Evolutionary conservation across 176 grass and related monocot species (phyloP).

Genomic region (Oryza coarctata): DNA sequence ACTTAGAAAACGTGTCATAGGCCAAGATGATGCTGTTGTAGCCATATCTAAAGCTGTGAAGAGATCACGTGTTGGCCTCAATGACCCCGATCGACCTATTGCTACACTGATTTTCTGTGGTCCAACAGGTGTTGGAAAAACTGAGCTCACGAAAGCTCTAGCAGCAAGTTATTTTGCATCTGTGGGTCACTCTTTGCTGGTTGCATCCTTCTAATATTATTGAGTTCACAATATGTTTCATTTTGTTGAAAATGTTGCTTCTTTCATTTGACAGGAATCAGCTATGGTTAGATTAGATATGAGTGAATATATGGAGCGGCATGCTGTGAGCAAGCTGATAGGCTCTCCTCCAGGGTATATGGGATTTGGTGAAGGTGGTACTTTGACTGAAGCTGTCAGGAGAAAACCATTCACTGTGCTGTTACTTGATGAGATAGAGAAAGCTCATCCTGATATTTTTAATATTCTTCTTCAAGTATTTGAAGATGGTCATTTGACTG

Average conservation of each 20-base stretch:
- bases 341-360: conserved; percentile 97
- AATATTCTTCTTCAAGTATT: conserved; percentile 99
- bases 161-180: conserved; percentile 90
- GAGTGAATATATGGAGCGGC: conserved; percentile 98
- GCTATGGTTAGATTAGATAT: conserved; percentile 94
- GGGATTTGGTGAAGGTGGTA: conserved; percentile 88
- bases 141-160: conserved; percentile 83
- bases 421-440: conserved; percentile 97
- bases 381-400: conserved; percentile 91
- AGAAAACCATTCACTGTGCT: conserved; percentile 86
- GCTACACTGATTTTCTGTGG: conserved; percentile 88
- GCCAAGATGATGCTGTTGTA: conserved; percentile 86
- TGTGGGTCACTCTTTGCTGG: conserved; percentile 54
- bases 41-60: conserved; percentile 86
- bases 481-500: conserved; percentile 86
- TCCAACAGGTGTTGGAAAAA: conserved; percentile 97
- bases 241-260: conserved; percentile 28
- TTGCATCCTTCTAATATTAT: conserved; percentile 14
- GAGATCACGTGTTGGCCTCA: conserved; percentile 83
- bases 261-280: conserved; percentile 60
- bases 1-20: conserved; percentile 85
- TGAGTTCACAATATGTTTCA: not conserved
- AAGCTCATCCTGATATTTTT: conserved; percentile 98
- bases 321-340: conserved; percentile 92
- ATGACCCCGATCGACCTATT: conserved; percentile 86